A percentile compares a stretch with the other conserved stretches of the same genome.
Evolutionary conservation across 129 eudicot species (phyloP).

Genomic region (Helichrysum umbraculigerum): DNA sequence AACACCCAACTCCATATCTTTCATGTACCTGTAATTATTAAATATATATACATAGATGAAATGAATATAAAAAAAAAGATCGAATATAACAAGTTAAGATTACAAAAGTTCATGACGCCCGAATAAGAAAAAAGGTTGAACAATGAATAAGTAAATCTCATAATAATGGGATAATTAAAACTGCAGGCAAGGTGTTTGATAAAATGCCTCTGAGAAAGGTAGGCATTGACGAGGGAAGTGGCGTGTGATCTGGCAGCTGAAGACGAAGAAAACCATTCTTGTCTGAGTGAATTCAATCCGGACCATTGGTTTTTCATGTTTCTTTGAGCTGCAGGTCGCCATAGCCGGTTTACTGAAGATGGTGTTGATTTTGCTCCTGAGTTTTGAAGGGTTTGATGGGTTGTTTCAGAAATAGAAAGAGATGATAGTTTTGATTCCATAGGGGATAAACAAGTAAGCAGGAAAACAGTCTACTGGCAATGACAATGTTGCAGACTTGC

Average conservation of each 20-base stretch:
- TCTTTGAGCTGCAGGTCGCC: constrained; percentile 93
- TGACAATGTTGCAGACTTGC: too few species aligned
- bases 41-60: constrained; percentile 4
- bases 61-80: background rate
- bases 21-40: constrained; percentile 57
- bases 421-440: constrained; percentile 27
- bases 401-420: constrained; percentile 25
- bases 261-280: constrained; percentile 61
- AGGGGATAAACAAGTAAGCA: background rate
- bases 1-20: constrained; percentile 76
- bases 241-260: constrained; percentile 68
- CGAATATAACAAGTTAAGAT: too few species aligned
- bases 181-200: constrained; percentile 33
- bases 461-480: background rate
- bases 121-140: background rate
- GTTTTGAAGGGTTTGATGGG: constrained; percentile 10
- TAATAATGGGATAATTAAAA: background rate
- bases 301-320: constrained; percentile 93
- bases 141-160: background rate
- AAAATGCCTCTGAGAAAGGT: constrained; percentile 63
- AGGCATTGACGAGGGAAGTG: constrained; percentile 74
- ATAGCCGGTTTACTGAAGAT: constrained; percentile 48
- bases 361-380: constrained; percentile 21
- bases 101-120: background rate
- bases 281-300: constrained; percentile 45